Conservation (phyloP, 169 alveolate species). For the Plasmodium yoelii region DNA sequence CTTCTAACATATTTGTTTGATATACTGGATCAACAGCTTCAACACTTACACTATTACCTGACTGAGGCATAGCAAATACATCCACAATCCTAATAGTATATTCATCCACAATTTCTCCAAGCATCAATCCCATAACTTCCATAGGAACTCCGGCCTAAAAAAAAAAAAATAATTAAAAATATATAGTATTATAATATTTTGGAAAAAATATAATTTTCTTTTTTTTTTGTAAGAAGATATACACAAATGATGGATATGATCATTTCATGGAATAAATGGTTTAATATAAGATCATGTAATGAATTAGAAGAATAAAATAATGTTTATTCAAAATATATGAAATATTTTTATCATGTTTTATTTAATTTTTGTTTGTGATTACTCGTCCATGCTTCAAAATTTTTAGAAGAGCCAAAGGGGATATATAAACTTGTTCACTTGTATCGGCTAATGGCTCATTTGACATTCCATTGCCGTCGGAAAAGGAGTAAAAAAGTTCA, state of each 20-base stretch:
- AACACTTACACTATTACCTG: slow-evolving; percentile 97
- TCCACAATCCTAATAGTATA: slow-evolving; percentile 99
- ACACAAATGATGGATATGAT: too few relatives aligned
- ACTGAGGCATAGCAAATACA: slow-evolving; percentile 99
- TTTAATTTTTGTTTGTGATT: slow-evolving; percentile 18
- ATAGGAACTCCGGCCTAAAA: slow-evolving; percentile 98
- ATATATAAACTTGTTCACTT: slow-evolving; percentile 96
- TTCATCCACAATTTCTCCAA: slow-evolving; percentile 99
- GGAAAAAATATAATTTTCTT: neutral
- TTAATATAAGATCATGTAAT: too few relatives aligned
- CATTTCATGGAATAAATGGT: too few relatives aligned
- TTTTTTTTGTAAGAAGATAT: too few relatives aligned
- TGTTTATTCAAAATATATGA: too few relatives aligned
- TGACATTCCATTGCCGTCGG: slow-evolving; percentile 82
- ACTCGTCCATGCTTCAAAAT: slow-evolving; percentile 99
- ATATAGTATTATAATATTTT: neutral
- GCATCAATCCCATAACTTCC: slow-evolving; percentile 99
- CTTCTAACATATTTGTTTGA: slow-evolving; percentile 99
- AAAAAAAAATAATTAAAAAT: slow-evolving; percentile 12
- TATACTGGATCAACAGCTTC: slow-evolving; percentile 99
- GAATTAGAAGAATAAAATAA: too few relatives aligned
- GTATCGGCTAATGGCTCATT: slow-evolving; percentile 91
- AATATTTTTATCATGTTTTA: too few relatives aligned
- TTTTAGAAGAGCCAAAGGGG: slow-evolving; percentile 97
- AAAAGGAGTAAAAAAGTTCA: slow-evolving; percentile 82